phyloP scores from a whole-genome alignment of 352 stramenopile species.

The Phytophthora lateralis region DNA sequence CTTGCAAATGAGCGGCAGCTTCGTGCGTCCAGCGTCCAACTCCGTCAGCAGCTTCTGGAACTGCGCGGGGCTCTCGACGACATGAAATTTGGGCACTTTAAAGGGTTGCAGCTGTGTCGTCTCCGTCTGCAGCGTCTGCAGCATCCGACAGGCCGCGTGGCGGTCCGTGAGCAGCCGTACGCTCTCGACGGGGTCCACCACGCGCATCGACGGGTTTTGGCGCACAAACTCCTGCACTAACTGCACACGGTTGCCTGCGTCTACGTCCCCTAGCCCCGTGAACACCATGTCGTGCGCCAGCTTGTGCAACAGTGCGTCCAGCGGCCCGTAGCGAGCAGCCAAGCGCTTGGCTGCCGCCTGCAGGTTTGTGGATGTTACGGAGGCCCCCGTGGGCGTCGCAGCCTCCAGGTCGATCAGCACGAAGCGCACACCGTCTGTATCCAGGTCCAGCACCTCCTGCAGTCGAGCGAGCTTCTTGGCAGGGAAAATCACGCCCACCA shows the following conservation, averaged over 20 bases:
- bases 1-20: slow-evolving; percentile 83
- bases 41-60: slow-evolving; percentile 45
- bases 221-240: slow-evolving; percentile 57
- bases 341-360: slow-evolving; percentile 32
- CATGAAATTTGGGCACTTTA: slow-evolving; percentile 55
- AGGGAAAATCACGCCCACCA: slow-evolving; percentile 82
- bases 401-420: slow-evolving; percentile 77
- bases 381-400: slow-evolving; percentile 20
- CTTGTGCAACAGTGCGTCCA: slow-evolving; percentile 83
- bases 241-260: slow-evolving; percentile 47
- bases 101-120: slow-evolving; percentile 32
- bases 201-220: slow-evolving; percentile 48
- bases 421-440: slow-evolving; percentile 61
- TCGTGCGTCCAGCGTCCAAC: slow-evolving; percentile 45
- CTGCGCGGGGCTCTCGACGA: slow-evolving; percentile 43
- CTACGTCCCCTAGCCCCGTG: slow-evolving; percentile 50
- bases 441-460: slow-evolving; percentile 58
- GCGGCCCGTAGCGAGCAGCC: slow-evolving; percentile 39
- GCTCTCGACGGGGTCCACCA: slow-evolving; percentile 75
- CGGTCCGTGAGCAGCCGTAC: slow-evolving; percentile 77
- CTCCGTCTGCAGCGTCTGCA: slow-evolving; percentile 32
- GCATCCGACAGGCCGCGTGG: slow-evolving; percentile 59
- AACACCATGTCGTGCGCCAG: slow-evolving; percentile 88
- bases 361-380: slow-evolving; percentile 33
- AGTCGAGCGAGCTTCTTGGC: slow-evolving; percentile 85